phyloP scores from a whole-genome alignment of 192 early-diverging fungal species.

The Coemansia sp. region DNA sequence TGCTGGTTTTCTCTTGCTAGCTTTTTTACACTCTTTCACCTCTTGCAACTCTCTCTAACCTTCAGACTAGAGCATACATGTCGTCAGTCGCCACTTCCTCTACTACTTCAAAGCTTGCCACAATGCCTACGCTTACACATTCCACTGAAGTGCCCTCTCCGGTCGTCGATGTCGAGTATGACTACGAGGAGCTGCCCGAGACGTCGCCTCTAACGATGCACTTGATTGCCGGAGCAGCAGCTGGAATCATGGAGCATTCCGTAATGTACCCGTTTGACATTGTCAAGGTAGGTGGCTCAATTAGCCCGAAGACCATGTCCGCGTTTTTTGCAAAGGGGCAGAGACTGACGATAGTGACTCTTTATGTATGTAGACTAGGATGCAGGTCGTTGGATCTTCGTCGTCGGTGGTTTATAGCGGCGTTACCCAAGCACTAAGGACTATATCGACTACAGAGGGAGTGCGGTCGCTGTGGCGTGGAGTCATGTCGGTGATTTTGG shows the following conservation, averaged over 20 bases:
- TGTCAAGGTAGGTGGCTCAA: slow-evolving; percentile 72
- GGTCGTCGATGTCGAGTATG: slow-evolving; percentile 56
- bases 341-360: background rate
- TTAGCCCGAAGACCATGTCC: background rate
- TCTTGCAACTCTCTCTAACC: background rate
- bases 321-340: background rate
- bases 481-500: slow-evolving; percentile 87
- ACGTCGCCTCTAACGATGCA: slow-evolving; percentile 79
- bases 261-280: slow-evolving; percentile 93
- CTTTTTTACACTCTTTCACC: background rate
- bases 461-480: slow-evolving; percentile 86
- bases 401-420: slow-evolving; percentile 70
- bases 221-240: slow-evolving; percentile 87
- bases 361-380: slow-evolving; percentile 70
- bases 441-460: slow-evolving; percentile 75
- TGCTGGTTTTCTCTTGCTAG: background rate
- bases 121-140: slow-evolving; percentile 4
- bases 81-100: slow-evolving; percentile 4
- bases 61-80: background rate
- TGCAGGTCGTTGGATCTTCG: slow-evolving; percentile 79
- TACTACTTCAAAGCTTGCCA: slow-evolving; percentile 1
- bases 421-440: slow-evolving; percentile 65
- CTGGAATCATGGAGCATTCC: slow-evolving; percentile 96
- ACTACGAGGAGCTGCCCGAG: slow-evolving; percentile 90
- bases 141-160: background rate